Percentiles rank a stretch among this genome's conserved stretches.
phyloP scores from a whole-genome alignment of 1,284 basidiomycete genomes.

The Mycena sp. region DNA sequence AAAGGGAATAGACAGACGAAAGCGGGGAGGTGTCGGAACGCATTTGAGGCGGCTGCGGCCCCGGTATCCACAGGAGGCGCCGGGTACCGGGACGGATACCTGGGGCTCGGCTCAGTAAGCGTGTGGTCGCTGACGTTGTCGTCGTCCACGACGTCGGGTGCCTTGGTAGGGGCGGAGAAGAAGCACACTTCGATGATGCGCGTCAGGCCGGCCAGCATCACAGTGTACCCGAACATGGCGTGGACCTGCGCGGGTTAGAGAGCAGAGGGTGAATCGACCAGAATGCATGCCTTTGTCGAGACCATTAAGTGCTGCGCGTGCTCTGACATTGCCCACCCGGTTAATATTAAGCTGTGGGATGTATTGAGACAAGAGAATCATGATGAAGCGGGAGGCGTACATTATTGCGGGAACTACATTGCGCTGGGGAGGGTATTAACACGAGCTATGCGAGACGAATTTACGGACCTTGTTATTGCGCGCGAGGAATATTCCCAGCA shows the following conservation, averaged over 20 bases:
- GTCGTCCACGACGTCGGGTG: slow-evolving; percentile 44
- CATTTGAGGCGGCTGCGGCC: slow-evolving; percentile 55
- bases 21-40: slow-evolving; percentile 88
- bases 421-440: slow-evolving; percentile 51
- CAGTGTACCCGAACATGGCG: slow-evolving; percentile 82
- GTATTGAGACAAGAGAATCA: slow-evolving; percentile 12
- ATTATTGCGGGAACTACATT: slow-evolving; percentile 88
- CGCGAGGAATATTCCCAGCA: slow-evolving; percentile 87
- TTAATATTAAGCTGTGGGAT: slow-evolving; percentile 77
- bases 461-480: slow-evolving; percentile 75
- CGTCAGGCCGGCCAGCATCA: slow-evolving; percentile 87
- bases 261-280: neutral
- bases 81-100: slow-evolving; percentile 29
- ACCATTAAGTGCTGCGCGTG: slow-evolving; percentile 89
- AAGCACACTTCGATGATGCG: slow-evolving; percentile 93
- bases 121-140: slow-evolving; percentile 75
- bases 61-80: slow-evolving; percentile 34
- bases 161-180: slow-evolving; percentile 53
- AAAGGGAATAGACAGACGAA: slow-evolving; percentile 67
- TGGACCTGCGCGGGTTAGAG: slow-evolving; percentile 69
- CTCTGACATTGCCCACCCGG: slow-evolving; percentile 95
- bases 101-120: slow-evolving; percentile 52
- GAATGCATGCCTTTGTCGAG: slow-evolving; percentile 71
- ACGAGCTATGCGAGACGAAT: neutral
- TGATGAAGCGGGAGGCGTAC: slow-evolving; percentile 52